These are phyloP conservation scores for Coriaria nepalensis DNA, from an alignment of 306 rosid genomes.

Conservation along the genomic window DNA sequence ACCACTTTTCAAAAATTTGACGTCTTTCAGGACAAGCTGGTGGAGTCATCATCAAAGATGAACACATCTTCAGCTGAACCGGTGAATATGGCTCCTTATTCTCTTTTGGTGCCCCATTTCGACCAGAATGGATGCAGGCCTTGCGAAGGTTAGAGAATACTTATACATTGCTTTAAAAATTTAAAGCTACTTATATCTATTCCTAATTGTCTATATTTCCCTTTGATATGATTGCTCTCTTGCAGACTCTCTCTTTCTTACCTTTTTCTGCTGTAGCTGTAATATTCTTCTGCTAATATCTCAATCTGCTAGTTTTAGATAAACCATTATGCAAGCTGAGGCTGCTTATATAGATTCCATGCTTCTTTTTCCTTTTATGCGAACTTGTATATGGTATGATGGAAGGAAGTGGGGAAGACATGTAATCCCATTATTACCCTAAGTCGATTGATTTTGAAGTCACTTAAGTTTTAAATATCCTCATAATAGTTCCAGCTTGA, in stretches of 20 bases:
- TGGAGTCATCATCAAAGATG: constrained; percentile 50
- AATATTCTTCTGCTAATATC: too few relatives aligned
- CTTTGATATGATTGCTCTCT: neutral
- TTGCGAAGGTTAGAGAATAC: constrained; percentile 60
- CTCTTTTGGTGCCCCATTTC: constrained; percentile 32
- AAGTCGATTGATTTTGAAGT: too few relatives aligned
- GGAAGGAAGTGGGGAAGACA: too few relatives aligned
- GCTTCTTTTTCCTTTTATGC: too few relatives aligned
- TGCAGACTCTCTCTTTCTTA: neutral
- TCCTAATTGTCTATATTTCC: neutral
- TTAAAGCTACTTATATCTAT: neutral
- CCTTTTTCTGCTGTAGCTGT: too few relatives aligned
- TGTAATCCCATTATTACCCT: too few relatives aligned
- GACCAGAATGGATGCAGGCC: constrained; percentile 36
- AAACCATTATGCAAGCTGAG: too few relatives aligned
- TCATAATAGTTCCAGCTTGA: too few relatives aligned
- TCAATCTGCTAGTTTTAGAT: too few relatives aligned
- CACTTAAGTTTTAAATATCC: too few relatives aligned
- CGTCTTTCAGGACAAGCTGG: constrained; percentile 87
- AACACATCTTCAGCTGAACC: constrained; percentile 35
- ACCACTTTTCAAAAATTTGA: constrained; percentile 62
- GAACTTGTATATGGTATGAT: too few relatives aligned
- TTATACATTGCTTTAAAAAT: neutral
- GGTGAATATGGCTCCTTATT: constrained; percentile 40
- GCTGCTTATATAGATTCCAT: too few relatives aligned